Base-by-base conservation (phyloP, 1,139 yeast genomes). In the Pichia sp. region DNA sequence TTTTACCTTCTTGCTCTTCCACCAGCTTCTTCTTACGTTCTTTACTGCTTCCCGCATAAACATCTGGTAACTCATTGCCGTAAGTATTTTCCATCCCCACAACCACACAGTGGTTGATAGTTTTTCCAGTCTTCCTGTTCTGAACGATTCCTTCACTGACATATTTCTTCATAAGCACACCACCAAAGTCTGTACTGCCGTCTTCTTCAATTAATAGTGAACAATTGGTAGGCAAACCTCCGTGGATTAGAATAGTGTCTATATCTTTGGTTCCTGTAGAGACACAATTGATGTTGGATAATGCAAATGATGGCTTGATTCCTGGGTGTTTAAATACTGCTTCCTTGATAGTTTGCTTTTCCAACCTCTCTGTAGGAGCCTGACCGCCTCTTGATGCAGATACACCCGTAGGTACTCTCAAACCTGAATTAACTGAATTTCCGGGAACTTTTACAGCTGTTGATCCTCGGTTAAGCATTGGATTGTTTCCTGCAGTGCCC, bases 161-260 rank as follows among this genome's bases (percentile, higher is more conserved):
- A 72, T 83, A 87, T 3, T 82, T 74, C 57, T 93, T 80, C 39
- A 84, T 66, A 40, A 93, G 61, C 12, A 87, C 83, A n/a, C 90
- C 78, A 3, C 87, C 77, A 65, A 90, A 93, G 64, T 93, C 98
- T 0, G 99, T 91, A 16, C 95, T 84, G 0, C 96, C 95, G 13
- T 82, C 78, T 65, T 93, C 99, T 65, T 89, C 93, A 2, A 93
- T 66, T 18, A 91, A 67, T 43, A 90, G 65, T 6, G 87, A 76
- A 13, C 76, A 69, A 0, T 96, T 96, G 18, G 88, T 62, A 0
- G 98, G 98, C 16, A 91, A 66, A 0, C 99, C 99, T 55, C 82
- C 88, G 66, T 93, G 98, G 1, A 79, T 80, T 51, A 93, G 66
- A 1, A 89, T 70, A 58, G 77, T 81, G 66, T 93, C 98, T 37